A percentile compares a stretch with the other conserved stretches of the same genome.
These are phyloP conservation scores for Quercus agrifolia DNA, from an alignment of 306 rosid genomes.

Conservation along the genomic window DNA sequence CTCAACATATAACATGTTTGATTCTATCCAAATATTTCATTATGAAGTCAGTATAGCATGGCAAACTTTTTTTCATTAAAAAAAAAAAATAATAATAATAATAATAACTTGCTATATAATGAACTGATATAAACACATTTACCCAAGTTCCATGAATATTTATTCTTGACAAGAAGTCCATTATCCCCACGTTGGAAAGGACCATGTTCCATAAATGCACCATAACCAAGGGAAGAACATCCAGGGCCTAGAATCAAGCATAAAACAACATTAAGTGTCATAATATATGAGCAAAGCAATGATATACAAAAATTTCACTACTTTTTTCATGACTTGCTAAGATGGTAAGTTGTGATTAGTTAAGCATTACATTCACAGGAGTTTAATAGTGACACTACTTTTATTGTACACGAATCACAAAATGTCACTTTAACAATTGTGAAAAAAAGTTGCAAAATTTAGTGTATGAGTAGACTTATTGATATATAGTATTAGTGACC, in stretches of 20 bases:
- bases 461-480: no score
- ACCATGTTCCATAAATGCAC: neutral
- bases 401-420: no score
- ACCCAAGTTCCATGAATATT: neutral
- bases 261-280: neutral
- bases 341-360: no score
- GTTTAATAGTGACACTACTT: no score
- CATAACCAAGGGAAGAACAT: neutral
- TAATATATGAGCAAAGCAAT: no score
- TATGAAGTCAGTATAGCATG: neutral
- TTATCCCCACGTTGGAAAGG: neutral
- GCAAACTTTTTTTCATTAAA: neutral
- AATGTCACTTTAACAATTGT: no score
- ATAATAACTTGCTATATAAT: neutral
- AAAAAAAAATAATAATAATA: no score
- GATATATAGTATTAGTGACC: neutral
- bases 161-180: neutral
- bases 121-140: neutral
- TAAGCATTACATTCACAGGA: no score
- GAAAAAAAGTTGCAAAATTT: no score
- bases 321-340: no score
- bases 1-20: neutral
- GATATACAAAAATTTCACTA: neutral
- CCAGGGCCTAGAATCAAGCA: neutral
- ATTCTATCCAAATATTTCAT: neutral